These are phyloP conservation scores for Rhizophagus prolifer DNA, from an alignment of 192 early-diverging fungal genomes.

Conservation along the genomic window DNA sequence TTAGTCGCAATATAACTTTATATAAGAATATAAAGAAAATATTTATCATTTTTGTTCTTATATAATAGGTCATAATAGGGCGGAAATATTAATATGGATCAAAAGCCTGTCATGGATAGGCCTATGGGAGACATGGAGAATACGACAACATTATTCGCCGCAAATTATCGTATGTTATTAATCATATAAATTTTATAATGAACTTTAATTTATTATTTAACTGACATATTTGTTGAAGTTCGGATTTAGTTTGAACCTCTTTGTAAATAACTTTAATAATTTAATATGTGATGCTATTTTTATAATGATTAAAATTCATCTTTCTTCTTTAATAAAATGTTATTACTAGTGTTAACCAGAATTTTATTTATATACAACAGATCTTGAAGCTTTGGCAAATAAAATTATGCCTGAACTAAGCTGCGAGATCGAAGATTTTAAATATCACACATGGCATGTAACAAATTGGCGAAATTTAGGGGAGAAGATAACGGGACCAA, in stretches of 20 bases:
- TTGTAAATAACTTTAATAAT: neutral
- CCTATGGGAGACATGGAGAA: slow-evolving; percentile 35
- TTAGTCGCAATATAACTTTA: too few relatives aligned
- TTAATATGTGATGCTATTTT: neutral
- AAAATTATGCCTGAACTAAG: slow-evolving; percentile 40
- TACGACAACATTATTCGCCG: slow-evolving; percentile 17
- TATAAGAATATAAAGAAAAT: too few relatives aligned
- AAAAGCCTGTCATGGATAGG: slow-evolving; percentile 31
- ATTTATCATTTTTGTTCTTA: too few relatives aligned
- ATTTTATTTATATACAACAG: slow-evolving; percentile 25
- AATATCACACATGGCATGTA: slow-evolving; percentile 42
- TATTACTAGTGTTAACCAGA: too few relatives aligned
- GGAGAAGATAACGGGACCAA: slow-evolving; percentile 45
- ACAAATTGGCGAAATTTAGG: slow-evolving; percentile 41
- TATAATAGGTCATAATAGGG: neutral
- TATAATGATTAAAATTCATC: too few relatives aligned
- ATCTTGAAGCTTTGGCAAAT: slow-evolving; percentile 37
- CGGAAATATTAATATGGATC: slow-evolving; percentile 35
- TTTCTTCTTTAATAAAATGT: too few relatives aligned
- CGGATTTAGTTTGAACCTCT: neutral
- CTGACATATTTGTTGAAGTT: neutral
- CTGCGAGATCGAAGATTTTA: slow-evolving; percentile 41
- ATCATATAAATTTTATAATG: neutral
- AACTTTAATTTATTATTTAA: neutral
- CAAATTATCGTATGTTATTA: slow-evolving; percentile 14